Conservation (phyloP, 441 rosid genomes). For the Adansonia grandidieri region DNA sequence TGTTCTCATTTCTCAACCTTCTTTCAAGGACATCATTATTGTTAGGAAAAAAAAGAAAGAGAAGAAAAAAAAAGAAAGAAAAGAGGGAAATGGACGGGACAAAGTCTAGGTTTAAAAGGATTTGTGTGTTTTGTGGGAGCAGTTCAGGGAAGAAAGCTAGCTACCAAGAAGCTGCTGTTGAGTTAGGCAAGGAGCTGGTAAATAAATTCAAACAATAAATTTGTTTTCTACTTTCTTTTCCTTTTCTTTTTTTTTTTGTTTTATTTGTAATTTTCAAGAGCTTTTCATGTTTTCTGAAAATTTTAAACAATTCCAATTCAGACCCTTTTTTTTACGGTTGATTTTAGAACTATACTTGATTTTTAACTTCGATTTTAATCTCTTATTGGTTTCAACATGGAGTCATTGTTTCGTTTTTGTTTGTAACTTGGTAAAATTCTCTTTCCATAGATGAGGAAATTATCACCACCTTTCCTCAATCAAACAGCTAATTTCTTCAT, state of each 20-base stretch:
- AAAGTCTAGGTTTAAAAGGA: conserved; percentile 77
- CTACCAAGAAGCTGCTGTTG: conserved; percentile 90
- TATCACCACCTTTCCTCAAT: not conserved
- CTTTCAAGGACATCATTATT: conserved; percentile 9
- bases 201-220: not conserved
- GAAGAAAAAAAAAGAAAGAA: conserved; percentile 19
- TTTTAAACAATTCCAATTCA: not conserved
- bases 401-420: not conserved
- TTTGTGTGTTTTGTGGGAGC: conserved; percentile 96
- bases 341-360: not conserved
- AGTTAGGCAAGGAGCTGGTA: conserved; percentile 90
- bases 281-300: not conserved
- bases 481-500: not conserved
- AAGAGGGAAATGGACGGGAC: conserved; percentile 55
- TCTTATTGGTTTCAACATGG: not conserved
- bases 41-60: conserved; percentile 27
- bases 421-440: not conserved
- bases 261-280: not conserved
- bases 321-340: conserved; percentile 1
- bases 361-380: not conserved
- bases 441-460: not conserved
- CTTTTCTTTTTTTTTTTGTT: conserved; percentile 1
- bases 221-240: not conserved
- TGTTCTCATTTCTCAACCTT: conserved; percentile 65
- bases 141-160: conserved; percentile 83